Evolutionary conservation across 305 asterid genomes (phyloP), one percentile per base, ranked within the genome.

Genomic region (Rubia tinctorum): DNA sequence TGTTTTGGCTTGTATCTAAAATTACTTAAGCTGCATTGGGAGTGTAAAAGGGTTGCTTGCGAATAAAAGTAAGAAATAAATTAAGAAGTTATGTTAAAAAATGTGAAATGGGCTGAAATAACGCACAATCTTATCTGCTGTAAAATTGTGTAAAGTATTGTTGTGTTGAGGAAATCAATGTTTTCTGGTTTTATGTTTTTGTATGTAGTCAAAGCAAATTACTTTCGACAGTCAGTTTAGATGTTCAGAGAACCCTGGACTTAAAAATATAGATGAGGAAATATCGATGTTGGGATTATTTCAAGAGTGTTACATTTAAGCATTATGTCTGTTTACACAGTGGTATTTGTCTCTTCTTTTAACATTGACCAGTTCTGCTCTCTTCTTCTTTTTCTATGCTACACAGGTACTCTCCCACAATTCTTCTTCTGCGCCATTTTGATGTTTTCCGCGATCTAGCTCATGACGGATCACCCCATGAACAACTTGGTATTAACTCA

Each of bases 391-490:
- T 71, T 14, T 37, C 43, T 63, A 70, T 47, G 66, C 72, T 80
- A 75, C 68, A 77, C 83, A 94, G 99, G 78, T 94, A 91, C 73
- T 81, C 88, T 71, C 97, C 99, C 78, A 82, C 97, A 73, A 85
- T 94, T 80, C 89, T 94, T 80, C 92, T 94, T 70, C 97, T 94
- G 78, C 99, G 94, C 68, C 96, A 92, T 86, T 94, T 94, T 87
- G 98, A 94, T 84, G 88, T 85, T 77, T 88, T 94, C 81, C 86
- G 84, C 13, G 85, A 90, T 80, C 73, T 80, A 69, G 87, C 84
- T 74, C 92, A 88, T 40, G 99, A 90, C 75, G 93, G 92, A 75
- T 84, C 97, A 61, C 84, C 91, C 30, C 83, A 87, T 75, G 98
- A 92, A 84, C 96, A 89, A 85, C 85, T 80, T 79, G 98, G 97